Evolutionary conservation across 192 early-diverging fungal genomes (phyloP).

Genomic region (Kappamyces sp.): DNA sequence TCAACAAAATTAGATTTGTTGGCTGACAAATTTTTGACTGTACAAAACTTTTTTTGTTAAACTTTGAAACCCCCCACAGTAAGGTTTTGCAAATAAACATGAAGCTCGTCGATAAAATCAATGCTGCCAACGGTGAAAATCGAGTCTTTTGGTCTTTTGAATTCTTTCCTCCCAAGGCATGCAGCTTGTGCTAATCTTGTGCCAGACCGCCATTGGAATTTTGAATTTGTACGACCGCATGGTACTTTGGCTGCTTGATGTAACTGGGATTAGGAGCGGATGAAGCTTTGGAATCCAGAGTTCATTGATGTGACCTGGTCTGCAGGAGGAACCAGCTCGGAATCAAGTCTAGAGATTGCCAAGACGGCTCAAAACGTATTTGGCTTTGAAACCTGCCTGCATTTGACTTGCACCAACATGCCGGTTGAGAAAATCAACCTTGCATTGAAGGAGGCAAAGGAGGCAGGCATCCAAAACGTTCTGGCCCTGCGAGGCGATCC

Average conservation of each 20-base stretch:
- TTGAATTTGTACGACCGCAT: slow-evolving; percentile 95
- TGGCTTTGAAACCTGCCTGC: slow-evolving; percentile 95
- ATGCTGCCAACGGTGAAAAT: slow-evolving; percentile 3
- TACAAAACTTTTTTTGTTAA: too few species aligned
- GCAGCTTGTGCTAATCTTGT: too few species aligned
- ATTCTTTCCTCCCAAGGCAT: slow-evolving; percentile 89
- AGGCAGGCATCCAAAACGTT: slow-evolving; percentile 93
- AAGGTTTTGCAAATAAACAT: background rate
- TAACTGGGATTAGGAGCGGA: slow-evolving; percentile 55
- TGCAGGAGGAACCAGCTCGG: slow-evolving; percentile 84
- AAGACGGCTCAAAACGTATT: slow-evolving; percentile 85
- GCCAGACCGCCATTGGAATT: slow-evolving; percentile 78
- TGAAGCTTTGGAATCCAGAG: slow-evolving; percentile 87
- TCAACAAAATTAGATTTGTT: slow-evolving; percentile 8
- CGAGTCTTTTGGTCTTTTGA: slow-evolving; percentile 69
- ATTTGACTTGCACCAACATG: slow-evolving; percentile 98
- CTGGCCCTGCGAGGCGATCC: slow-evolving; percentile 94
- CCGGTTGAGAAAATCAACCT: slow-evolving; percentile 78
- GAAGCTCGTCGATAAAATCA: background rate
- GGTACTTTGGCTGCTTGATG: background rate
- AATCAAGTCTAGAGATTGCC: slow-evolving; percentile 70
- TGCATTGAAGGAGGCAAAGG: slow-evolving; percentile 81
- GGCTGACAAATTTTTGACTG: too few species aligned
- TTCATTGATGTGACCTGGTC: slow-evolving; percentile 98
- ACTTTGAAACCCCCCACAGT: too few species aligned